Conservation (phyloP, 2,329 filamentous ascomycete genomes). For the Trichoderma asperellum region DNA sequence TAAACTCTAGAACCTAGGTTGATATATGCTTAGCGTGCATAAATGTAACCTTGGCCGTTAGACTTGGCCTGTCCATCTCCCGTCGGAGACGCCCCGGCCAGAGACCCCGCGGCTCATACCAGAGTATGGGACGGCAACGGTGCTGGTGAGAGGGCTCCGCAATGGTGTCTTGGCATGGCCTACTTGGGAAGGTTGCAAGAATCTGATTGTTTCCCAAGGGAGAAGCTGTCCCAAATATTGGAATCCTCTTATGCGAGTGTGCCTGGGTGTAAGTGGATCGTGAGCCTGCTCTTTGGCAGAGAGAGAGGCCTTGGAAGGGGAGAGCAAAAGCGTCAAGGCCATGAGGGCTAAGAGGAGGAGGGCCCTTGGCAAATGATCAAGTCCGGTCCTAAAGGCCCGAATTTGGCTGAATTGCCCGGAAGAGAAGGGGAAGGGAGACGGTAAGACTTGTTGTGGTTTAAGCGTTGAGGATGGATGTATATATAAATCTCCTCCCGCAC, state of each 20-base stretch:
- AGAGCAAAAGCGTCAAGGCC: background rate
- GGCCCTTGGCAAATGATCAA: background rate
- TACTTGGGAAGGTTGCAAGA: conserved; percentile 15
- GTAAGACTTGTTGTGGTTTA: background rate
- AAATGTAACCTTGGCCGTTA: conserved; percentile 15
- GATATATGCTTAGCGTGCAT: conserved; percentile 13
- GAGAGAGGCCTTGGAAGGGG: background rate
- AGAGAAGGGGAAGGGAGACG: background rate
- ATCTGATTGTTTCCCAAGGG: conserved; percentile 13
- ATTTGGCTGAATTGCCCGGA: background rate
- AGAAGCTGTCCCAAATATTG: conserved; percentile 21
- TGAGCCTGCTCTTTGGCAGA: background rate
- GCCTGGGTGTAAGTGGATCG: background rate
- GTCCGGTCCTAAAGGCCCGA: conserved; percentile 15
- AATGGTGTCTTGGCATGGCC: conserved; percentile 4
- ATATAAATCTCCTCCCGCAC: background rate
- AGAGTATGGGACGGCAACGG: conserved; percentile 9
- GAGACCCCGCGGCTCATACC: conserved; percentile 3
- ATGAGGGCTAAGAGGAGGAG: background rate
- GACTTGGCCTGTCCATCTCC: background rate
- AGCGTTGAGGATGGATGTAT: background rate
- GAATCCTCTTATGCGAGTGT: background rate
- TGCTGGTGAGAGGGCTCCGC: background rate
- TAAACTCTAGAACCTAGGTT: background rate
- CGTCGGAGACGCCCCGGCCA: background rate